phyloP scores from a whole-genome alignment of 495 filamentous ascomycete species.

The Aspergillus incahuasiensis region DNA sequence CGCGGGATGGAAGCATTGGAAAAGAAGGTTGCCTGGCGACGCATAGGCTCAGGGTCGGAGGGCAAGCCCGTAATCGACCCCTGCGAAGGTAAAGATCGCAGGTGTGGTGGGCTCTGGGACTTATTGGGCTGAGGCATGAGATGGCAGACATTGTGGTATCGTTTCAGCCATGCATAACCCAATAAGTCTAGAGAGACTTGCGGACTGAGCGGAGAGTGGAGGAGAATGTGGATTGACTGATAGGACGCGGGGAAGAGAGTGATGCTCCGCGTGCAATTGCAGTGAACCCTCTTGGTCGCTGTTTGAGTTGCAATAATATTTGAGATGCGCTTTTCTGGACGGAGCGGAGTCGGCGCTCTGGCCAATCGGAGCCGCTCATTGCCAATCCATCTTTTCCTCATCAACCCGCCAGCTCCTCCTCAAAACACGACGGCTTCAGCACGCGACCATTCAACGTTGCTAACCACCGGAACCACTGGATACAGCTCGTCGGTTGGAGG shows the following conservation, averaged over 20 bases:
- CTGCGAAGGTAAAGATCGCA: slow-evolving; percentile 46
- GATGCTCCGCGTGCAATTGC: slow-evolving; percentile 19
- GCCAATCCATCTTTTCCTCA: slow-evolving; percentile 36
- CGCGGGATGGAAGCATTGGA: slow-evolving; percentile 31
- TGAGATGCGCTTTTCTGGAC: slow-evolving; percentile 26
- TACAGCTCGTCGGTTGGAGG: too few species aligned
- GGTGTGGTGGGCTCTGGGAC: slow-evolving; percentile 49
- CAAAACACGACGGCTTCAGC: not conserved
- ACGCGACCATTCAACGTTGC: not conserved
- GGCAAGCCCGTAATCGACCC: slow-evolving; percentile 38
- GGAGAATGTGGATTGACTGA: not conserved
- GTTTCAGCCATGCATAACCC: slow-evolving; percentile 39
- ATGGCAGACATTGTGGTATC: slow-evolving; percentile 57
- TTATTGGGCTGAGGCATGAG: slow-evolving; percentile 61
- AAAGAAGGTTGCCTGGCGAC: slow-evolving; percentile 22
- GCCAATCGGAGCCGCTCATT: slow-evolving; percentile 41
- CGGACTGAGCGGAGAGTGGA: slow-evolving; percentile 5
- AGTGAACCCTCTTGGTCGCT: slow-evolving; percentile 8
- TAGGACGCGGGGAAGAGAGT: not conserved
- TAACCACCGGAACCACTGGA: not conserved
- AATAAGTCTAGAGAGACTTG: slow-evolving; percentile 18
- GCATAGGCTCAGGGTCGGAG: slow-evolving; percentile 28
- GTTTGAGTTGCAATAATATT: slow-evolving; percentile 10
- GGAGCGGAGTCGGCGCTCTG: slow-evolving; percentile 32
- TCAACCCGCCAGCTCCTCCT: slow-evolving; percentile 1